These are phyloP conservation scores for Fonsecaea erecta DNA, from an alignment of 2,329 filamentous ascomycete genomes.

Conservation along the genomic window DNA sequence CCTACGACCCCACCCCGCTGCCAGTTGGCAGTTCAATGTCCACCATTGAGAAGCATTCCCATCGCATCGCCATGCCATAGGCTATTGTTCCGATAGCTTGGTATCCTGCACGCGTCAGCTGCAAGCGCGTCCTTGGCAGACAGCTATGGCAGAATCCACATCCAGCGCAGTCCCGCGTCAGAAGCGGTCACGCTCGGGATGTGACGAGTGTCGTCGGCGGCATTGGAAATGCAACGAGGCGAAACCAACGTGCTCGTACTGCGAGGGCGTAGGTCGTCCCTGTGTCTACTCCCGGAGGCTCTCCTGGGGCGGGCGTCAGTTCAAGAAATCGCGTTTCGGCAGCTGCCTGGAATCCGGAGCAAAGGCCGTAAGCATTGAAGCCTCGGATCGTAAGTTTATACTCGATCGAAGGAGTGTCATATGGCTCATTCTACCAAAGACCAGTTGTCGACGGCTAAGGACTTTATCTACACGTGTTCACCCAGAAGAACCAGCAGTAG, in stretches of 20 bases:
- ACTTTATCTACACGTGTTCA: slow-evolving; percentile 13
- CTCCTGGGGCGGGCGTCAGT: slow-evolving; percentile 22
- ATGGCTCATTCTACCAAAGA: slow-evolving; percentile 4
- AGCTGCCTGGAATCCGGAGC: slow-evolving; percentile 10
- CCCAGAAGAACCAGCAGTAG: not conserved
- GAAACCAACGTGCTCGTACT: slow-evolving; percentile 16
- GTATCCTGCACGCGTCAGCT: not conserved
- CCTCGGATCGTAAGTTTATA: slow-evolving; percentile 8
- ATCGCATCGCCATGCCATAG: not conserved
- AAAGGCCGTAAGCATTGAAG: slow-evolving; percentile 6
- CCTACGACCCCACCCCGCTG: not conserved
- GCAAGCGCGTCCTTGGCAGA: not conserved
- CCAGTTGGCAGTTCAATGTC: not conserved
- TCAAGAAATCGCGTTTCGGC: slow-evolving; percentile 25
- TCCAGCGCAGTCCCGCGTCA: not conserved
- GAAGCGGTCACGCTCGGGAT: slow-evolving; percentile 15
- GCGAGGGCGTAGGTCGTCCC: slow-evolving; percentile 6
- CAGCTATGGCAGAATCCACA: slow-evolving; percentile 4
- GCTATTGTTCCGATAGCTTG: not conserved
- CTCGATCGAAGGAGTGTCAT: not conserved
- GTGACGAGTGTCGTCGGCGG: slow-evolving; percentile 20
- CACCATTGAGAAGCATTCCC: not conserved
- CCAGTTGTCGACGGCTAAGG: not conserved
- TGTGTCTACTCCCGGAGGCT: slow-evolving; percentile 18
- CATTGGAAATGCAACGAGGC: slow-evolving; percentile 25